Evolutionary conservation across 768 basidiomycete species (phyloP).

Genomic region (Trametes meyenii): DNA sequence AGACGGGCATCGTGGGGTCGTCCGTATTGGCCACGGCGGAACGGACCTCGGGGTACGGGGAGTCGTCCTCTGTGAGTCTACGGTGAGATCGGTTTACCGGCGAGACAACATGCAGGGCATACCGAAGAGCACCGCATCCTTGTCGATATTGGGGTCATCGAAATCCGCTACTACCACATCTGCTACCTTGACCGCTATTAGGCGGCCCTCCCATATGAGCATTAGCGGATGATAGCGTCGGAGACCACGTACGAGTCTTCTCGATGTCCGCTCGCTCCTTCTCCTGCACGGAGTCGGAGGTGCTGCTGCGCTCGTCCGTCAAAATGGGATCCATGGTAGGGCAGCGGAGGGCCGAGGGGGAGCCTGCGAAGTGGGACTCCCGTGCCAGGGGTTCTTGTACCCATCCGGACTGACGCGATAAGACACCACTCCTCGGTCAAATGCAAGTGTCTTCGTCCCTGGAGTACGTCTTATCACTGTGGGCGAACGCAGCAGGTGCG

Average conservation of each 20-base stretch:
- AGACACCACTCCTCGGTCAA: conserved; percentile 9
- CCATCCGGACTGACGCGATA: conserved; percentile 6
- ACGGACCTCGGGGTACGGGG: conserved; percentile 36
- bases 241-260: conserved; percentile 7
- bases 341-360: conserved; percentile 10
- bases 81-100: neutral
- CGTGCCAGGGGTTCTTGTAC: conserved; percentile 18
- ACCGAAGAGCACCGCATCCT: conserved; percentile 30
- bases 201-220: neutral
- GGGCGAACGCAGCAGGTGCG: neutral
- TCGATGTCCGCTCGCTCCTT: conserved; percentile 16
- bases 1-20: conserved; percentile 58
- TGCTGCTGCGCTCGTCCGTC: conserved; percentile 13
- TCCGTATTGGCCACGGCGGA: conserved; percentile 65
- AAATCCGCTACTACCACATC: conserved; percentile 29
- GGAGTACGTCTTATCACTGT: conserved; percentile 11
- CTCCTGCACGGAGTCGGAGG: conserved; percentile 17
- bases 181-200: conserved; percentile 2
- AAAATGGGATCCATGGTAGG: conserved; percentile 19
- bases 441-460: conserved; percentile 4
- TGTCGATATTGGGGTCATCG: conserved; percentile 41
- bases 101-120: neutral
- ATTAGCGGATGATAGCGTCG: too few relatives aligned
- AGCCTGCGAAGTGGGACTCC: conserved; percentile 7
- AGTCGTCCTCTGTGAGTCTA: conserved; percentile 28